Evolutionary conservation across 2,329 filamentous ascomycete genomes (phyloP).

Genomic region (Aspergillus felis): DNA sequence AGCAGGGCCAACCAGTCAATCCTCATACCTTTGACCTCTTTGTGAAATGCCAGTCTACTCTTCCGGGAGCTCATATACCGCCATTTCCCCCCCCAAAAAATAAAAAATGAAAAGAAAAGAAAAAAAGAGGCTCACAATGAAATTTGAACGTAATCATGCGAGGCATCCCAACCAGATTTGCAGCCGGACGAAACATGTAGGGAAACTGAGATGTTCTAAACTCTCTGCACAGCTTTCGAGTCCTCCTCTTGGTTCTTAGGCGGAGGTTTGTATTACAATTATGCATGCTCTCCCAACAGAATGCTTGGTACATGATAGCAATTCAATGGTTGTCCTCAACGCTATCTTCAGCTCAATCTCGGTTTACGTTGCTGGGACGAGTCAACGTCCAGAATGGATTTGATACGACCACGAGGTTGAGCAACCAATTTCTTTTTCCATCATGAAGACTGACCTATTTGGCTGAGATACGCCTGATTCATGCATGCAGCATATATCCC

Average conservation of each 20-base stretch:
- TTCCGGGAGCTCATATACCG: no score
- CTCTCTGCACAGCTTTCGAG: constrained; percentile 20
- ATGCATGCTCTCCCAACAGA: not conserved
- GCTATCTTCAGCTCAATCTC: not conserved
- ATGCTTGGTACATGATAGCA: not conserved
- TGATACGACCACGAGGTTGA: not conserved
- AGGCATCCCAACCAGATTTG: constrained; percentile 83
- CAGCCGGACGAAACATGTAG: constrained; percentile 39
- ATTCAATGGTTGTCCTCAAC: not conserved
- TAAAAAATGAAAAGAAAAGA: no score
- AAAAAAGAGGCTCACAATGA: constrained; percentile 55
- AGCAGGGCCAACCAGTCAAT: not conserved
- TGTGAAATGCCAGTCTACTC: no score
- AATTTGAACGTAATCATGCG: constrained; percentile 69
- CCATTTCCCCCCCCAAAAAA: no score
- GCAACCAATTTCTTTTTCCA: not conserved
- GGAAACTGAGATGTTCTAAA: no score
- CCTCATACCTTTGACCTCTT: no score
- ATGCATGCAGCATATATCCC: not conserved
- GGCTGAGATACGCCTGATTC: not conserved
- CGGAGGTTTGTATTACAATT: not conserved
- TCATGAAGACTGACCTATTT: not conserved
- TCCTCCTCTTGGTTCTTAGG: not conserved
- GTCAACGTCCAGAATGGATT: not conserved
- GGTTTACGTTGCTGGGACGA: not conserved